phyloP scores from a whole-genome alignment of 495 filamentous ascomycete genomes.

The Lasiosphaeria ovina region DNA sequence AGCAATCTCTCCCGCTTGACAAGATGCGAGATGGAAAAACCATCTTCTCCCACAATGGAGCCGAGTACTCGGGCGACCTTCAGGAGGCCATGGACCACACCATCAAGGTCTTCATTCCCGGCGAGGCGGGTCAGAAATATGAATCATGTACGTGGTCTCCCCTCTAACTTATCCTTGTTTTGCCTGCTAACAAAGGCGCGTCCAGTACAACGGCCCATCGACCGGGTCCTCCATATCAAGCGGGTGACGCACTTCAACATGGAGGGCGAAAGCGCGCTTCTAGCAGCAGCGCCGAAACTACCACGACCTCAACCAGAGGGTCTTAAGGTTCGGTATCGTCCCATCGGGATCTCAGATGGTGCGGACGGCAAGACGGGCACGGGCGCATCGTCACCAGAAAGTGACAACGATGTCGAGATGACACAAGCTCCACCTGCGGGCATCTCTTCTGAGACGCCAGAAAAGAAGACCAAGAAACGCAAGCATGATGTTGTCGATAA shows the following conservation, averaged over 20 bases:
- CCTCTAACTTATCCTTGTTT: background rate
- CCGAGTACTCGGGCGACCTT: slow-evolving; percentile 37
- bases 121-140: slow-evolving; percentile 40
- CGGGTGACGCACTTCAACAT: slow-evolving; percentile 41
- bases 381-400: slow-evolving; percentile 23
- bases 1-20: slow-evolving; percentile 43
- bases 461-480: slow-evolving; percentile 42
- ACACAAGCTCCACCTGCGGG: slow-evolving; percentile 16
- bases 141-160: slow-evolving; percentile 32
- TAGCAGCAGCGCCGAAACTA: slow-evolving; percentile 26
- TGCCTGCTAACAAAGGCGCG: slow-evolving; percentile 7
- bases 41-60: slow-evolving; percentile 41
- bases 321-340: slow-evolving; percentile 43
- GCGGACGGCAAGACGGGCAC: slow-evolving; percentile 15
- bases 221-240: slow-evolving; percentile 44
- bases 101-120: slow-evolving; percentile 46
- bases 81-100: slow-evolving; percentile 37
- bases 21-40: slow-evolving; percentile 35
- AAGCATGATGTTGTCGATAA: slow-evolving; percentile 41
- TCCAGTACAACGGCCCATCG: slow-evolving; percentile 38
- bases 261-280: slow-evolving; percentile 23
- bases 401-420: slow-evolving; percentile 36
- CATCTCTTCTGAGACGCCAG: slow-evolving; percentile 18
- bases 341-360: slow-evolving; percentile 39
- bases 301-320: slow-evolving; percentile 45